These are phyloP conservation scores for Trametes hirsuta DNA, from an alignment of 1,284 basidiomycete genomes.

Conservation along the genomic window DNA sequence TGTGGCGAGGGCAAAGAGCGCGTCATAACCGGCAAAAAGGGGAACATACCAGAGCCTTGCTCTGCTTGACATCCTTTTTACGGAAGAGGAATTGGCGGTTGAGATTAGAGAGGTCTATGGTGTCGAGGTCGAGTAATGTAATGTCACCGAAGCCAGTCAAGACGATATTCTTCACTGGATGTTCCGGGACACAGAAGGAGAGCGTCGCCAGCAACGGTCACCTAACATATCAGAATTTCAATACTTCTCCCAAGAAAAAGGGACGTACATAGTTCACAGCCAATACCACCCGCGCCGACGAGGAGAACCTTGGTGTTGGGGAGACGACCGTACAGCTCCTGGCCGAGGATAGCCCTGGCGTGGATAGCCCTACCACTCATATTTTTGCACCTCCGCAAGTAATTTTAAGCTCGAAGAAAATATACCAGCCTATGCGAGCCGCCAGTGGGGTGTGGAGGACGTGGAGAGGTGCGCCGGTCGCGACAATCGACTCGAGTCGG, in stretches of 20 bases:
- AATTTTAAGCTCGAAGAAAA: background rate
- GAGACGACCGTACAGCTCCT: conserved; percentile 63
- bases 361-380: conserved; percentile 40
- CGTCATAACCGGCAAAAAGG: background rate
- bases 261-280: conserved; percentile 89
- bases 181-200: background rate
- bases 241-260: background rate
- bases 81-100: conserved; percentile 98
- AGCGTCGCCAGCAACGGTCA: background rate
- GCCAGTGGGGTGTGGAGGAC: background rate
- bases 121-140: conserved; percentile 95
- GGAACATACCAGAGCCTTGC: conserved; percentile 80
- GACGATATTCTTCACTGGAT: conserved; percentile 92
- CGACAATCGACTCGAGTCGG: background rate
- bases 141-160: conserved; percentile 92
- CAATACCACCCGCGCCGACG: conserved; percentile 97
- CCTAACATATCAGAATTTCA: background rate
- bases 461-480: conserved; percentile 3
- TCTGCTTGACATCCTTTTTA: conserved; percentile 97
- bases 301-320: conserved; percentile 77
- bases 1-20: background rate
- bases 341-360: conserved; percentile 75
- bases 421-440: background rate
- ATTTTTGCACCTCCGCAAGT: background rate
- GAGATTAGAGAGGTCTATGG: conserved; percentile 97